Percentiles rank a stretch among this genome's conserved stretches.
Evolutionary conservation across 495 filamentous ascomycete species (phyloP).

Genomic region (Oleoguttula mirabilis): DNA sequence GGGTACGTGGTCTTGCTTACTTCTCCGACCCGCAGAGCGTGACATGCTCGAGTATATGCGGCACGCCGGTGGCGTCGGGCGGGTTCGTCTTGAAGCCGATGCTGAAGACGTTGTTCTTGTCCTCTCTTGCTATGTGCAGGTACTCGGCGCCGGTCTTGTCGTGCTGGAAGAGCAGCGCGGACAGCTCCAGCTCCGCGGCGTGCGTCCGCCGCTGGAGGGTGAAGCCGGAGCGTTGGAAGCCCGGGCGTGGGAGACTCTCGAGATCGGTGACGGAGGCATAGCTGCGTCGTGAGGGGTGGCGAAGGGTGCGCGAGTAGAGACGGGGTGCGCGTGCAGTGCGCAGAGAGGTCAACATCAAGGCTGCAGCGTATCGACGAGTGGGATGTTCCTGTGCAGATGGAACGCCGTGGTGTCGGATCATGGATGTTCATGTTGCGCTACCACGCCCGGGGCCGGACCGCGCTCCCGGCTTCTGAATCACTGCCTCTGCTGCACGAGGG

Average conservation of each 20-base stretch:
- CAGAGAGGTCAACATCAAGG: not conserved
- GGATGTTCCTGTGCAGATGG: not conserved
- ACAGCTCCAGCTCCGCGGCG: constrained; percentile 86
- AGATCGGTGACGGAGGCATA: constrained; percentile 62
- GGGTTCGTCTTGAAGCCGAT: constrained; percentile 99
- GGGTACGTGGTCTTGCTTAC: constrained; percentile 34
- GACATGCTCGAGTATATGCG: constrained; percentile 94
- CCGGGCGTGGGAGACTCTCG: constrained; percentile 57
- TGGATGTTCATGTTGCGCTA: too few species aligned
- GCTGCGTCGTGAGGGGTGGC: not conserved
- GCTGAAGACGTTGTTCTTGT: constrained; percentile 98
- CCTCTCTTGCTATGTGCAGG: constrained; percentile 83
- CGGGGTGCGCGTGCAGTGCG: constrained; percentile 2
- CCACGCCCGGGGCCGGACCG: too few species aligned
- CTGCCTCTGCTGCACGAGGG: too few species aligned
- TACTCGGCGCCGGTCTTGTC: constrained; percentile 93
- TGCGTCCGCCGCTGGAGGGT: constrained; percentile 77
- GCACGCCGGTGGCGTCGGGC: constrained; percentile 87
- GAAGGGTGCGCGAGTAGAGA: constrained; percentile 5
- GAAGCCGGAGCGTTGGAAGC: constrained; percentile 84
- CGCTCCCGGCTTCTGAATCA: too few species aligned
- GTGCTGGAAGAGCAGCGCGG: constrained; percentile 77
- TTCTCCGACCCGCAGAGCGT: constrained; percentile 95
- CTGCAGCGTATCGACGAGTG: too few species aligned
- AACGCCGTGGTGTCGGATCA: too few species aligned